Evolutionary conservation across 352 stramenopile genomes (phyloP), one percentile per base, ranked within the genome.

Genomic region (Phytopythium boreale): DNA sequence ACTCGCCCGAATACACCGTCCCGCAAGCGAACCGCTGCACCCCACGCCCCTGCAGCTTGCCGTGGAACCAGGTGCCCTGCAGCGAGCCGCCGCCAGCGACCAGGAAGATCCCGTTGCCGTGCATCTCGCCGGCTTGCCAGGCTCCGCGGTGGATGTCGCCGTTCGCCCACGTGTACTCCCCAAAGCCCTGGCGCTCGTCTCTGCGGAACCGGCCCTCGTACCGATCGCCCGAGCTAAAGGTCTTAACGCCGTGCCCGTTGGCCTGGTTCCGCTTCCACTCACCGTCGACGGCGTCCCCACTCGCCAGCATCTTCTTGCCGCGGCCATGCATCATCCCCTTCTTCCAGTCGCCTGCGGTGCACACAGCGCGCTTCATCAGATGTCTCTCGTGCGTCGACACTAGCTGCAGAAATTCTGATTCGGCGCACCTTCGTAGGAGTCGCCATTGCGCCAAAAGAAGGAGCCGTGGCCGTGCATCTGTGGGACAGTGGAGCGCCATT

Each of bases 381-480:
- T 14, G 20, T 15, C 14, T 20, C 49, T 22, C 19, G 26, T n/a
- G 24, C 7, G 31, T 9, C 10, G 26, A 34, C 19, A 50, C 1
- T 26, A 57, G 15, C 31, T 59, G 7, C 4, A 39, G 6, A 10
- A 7, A 39, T 14, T 39, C 51, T 12, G 6, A 7, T 8, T 4
- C 19, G 43, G 4, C 62, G 70, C 67, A 91, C 86, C 84, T 77
- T 91, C 76, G 61, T 92, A 95, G 57, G 74, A 77, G 59, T 95
- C 84, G 10, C 86, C 86, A 59, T 90, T 90, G 51, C 71, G 77
- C 76, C 80, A 90, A 8, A 88, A 66, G 61, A 95, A 93, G 43
- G 81, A 87, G 15, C 86, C 86, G 15, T 62, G 67, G 7, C 86
- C 84, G 46, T 91, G 79, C 80, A 95, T 95, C 86, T 94, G 64